Conservation (phyloP, 352 stramenopile species). For the Blastocystis sp. region DNA sequence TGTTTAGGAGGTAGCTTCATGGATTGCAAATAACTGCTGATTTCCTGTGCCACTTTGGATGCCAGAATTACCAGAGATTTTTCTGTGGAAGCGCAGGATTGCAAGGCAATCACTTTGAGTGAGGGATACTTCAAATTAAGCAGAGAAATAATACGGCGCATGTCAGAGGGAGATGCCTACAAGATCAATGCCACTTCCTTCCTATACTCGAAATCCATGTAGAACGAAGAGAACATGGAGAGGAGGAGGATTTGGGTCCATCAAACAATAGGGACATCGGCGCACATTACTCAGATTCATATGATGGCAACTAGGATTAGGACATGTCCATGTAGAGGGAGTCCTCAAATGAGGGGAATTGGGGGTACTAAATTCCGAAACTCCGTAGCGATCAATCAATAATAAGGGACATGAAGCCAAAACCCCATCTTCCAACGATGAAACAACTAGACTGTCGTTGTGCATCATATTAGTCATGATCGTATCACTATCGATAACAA, state of each 20-base stretch:
- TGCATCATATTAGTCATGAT: background rate
- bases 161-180: slow-evolving; percentile 3
- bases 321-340: background rate
- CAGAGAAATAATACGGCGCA: background rate
- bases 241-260: background rate
- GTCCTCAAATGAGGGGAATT: background rate
- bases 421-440: background rate
- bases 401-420: background rate
- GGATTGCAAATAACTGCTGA: background rate
- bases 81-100: background rate
- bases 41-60: background rate
- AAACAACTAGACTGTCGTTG: background rate
- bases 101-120: background rate
- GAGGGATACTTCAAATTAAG: background rate
- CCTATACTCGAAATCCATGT: slow-evolving; percentile 32
- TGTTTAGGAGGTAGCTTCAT: background rate
- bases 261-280: slow-evolving; percentile 9
- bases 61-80: slow-evolving; percentile 6
- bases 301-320: background rate
- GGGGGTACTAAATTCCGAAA: background rate
- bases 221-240: slow-evolving; percentile 28
- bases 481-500: background rate
- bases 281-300: background rate
- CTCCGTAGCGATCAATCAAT: background rate
- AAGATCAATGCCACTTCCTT: background rate